Evolutionary conservation across 805 yeast genomes (phyloP).

Genomic region (Nadsonia fulvescens): DNA sequence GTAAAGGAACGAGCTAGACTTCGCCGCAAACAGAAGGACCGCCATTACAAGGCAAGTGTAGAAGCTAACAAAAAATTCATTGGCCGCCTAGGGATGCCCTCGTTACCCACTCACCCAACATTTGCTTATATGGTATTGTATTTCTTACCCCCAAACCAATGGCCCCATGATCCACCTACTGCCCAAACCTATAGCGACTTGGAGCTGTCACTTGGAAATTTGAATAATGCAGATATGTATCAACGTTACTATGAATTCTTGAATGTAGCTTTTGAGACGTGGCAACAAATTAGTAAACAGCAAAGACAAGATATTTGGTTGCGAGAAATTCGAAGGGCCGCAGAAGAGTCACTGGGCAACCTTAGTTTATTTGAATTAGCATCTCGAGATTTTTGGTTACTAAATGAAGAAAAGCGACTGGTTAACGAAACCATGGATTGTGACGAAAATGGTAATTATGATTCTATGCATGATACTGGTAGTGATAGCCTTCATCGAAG

Average conservation of each 20-base stretch:
- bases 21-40: constrained; percentile 28
- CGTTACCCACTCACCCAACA: constrained; percentile 26
- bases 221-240: constrained; percentile 7
- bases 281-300: constrained; percentile 22
- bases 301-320: constrained; percentile 26
- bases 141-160: constrained; percentile 25
- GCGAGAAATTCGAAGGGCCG: constrained; percentile 26
- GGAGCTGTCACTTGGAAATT: constrained; percentile 12
- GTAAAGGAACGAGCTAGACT: constrained; percentile 29
- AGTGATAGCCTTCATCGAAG: no score
- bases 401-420: constrained; percentile 13
- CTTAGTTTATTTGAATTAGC: constrained; percentile 27
- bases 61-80: constrained; percentile 21
- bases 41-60: constrained; percentile 23
- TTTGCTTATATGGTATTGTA: constrained; percentile 32
- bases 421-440: no score
- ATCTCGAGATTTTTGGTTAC: constrained; percentile 24
- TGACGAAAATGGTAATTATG: no score
- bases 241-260: constrained; percentile 8
- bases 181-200: constrained; percentile 24
- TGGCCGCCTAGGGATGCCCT: constrained; percentile 21
- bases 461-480: no score
- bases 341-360: constrained; percentile 25
- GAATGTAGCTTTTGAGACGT: constrained; percentile 28
- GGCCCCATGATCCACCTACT: constrained; percentile 40